These are phyloP conservation scores for Suhomyces emberorum DNA, from an alignment of 805 yeast genomes.

Conservation along the genomic window DNA sequence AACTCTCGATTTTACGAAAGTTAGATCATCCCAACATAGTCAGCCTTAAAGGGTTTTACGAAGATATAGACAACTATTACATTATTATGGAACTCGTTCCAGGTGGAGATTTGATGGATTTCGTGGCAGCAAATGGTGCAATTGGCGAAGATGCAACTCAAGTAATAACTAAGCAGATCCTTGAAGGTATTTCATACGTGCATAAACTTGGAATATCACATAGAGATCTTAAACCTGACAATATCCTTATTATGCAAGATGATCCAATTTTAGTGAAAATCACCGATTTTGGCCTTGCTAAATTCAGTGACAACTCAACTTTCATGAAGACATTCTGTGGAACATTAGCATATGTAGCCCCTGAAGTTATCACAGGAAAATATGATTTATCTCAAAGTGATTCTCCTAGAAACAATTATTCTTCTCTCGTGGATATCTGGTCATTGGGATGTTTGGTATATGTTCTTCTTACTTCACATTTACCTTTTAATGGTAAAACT, in stretches of 20 bases:
- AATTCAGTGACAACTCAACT: slow-evolving; percentile 77
- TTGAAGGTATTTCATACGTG: slow-evolving; percentile 81
- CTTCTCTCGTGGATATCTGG: slow-evolving; percentile 95
- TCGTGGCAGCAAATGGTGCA: slow-evolving; percentile 87
- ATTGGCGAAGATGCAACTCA: slow-evolving; percentile 89
- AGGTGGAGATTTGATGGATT: slow-evolving; percentile 98
- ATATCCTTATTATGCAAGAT: slow-evolving; percentile 83
- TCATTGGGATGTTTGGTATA: slow-evolving; percentile 92
- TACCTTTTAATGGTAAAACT: slow-evolving; percentile 92
- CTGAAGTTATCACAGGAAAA: slow-evolving; percentile 74
- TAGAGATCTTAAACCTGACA: slow-evolving; percentile 95
- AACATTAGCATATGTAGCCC: slow-evolving; percentile 94
- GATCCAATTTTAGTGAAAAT: slow-evolving; percentile 91
- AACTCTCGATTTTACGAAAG: slow-evolving; percentile 72
- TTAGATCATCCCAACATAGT: slow-evolving; percentile 86
- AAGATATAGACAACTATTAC: slow-evolving; percentile 76
- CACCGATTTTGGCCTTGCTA: slow-evolving; percentile 95
- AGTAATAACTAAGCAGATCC: slow-evolving; percentile 79
- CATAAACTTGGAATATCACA: slow-evolving; percentile 92
- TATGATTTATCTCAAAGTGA: slow-evolving; percentile 36
- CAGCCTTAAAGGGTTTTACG: slow-evolving; percentile 75
- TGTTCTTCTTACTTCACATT: slow-evolving; percentile 86
- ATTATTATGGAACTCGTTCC: slow-evolving; percentile 94
- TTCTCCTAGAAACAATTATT: slow-evolving; percentile 47
- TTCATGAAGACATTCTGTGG: slow-evolving; percentile 97